phyloP scores from a whole-genome alignment of 2,329 filamentous ascomycete genomes.

The Fusarium fracticaudum region DNA sequence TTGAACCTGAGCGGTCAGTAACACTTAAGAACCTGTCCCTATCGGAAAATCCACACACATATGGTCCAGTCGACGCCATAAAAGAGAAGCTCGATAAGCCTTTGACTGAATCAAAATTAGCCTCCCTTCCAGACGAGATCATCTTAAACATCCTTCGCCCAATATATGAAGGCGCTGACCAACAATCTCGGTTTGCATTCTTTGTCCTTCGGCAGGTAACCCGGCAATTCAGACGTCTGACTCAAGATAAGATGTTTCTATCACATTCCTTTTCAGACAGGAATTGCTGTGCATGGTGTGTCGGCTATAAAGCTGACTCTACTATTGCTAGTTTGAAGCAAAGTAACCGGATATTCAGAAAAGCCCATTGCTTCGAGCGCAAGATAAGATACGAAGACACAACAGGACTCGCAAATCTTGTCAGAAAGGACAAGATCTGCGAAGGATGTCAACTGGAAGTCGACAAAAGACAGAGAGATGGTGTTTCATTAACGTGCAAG shows the following conservation, averaged over 20 bases:
- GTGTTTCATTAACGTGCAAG: not conserved
- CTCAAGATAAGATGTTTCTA: not conserved
- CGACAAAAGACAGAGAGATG: not conserved
- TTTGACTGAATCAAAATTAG: not conserved
- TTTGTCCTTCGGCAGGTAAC: not conserved
- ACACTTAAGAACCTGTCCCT: not conserved
- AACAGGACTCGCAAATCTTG: not conserved
- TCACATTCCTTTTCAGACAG: not conserved
- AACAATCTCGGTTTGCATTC: not conserved
- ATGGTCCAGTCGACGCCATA: not conserved
- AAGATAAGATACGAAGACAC: not conserved
- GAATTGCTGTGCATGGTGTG: not conserved
- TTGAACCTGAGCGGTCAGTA: not conserved
- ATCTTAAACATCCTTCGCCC: accelerated
- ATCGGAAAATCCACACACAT: not conserved
- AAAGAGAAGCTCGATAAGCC: not conserved
- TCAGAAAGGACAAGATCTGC: not conserved
- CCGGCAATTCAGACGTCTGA: not conserved
- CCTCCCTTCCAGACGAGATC: not conserved
- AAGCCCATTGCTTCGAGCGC: not conserved
- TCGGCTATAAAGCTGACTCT: not conserved
- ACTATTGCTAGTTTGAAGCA: not conserved
- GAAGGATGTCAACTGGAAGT: not conserved
- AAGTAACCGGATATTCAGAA: not conserved
- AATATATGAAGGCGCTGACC: not conserved